phyloP scores from a whole-genome alignment of 108 stramenopile species.

The Seminavis robusta region DNA sequence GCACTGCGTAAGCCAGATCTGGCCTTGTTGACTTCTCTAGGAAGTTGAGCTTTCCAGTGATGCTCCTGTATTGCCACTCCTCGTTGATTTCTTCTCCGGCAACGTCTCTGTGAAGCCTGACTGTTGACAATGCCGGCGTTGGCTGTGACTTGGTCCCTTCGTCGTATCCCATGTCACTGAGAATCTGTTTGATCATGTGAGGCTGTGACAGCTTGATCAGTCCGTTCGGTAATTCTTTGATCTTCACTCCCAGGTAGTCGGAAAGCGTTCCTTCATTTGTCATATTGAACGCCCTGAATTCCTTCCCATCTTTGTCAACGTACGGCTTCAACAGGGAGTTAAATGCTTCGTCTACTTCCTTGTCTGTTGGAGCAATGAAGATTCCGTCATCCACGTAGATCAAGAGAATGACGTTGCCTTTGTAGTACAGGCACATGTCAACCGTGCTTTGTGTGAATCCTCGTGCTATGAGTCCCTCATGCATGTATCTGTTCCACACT shows the following conservation, averaged over 20 bases:
- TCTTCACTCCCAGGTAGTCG: slow-evolving; percentile 21
- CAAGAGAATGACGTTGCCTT: slow-evolving; percentile 27
- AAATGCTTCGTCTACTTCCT: slow-evolving; percentile 22
- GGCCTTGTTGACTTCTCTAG: slow-evolving; percentile 21
- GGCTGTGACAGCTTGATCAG: slow-evolving; percentile 11
- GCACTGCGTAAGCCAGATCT: slow-evolving; percentile 21
- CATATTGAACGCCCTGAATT: slow-evolving; percentile 1
- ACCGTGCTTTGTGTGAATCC: slow-evolving; percentile 33
- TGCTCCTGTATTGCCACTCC: slow-evolving; percentile 20
- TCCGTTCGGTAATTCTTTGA: slow-evolving; percentile 10
- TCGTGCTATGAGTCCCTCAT: slow-evolving; percentile 5
- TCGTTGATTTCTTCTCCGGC: not conserved
- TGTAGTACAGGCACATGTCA: slow-evolving; percentile 53
- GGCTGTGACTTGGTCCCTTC: not conserved
- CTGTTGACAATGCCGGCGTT: slow-evolving; percentile 5
- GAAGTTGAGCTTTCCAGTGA: slow-evolving; percentile 32
- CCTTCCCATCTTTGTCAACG: not conserved
- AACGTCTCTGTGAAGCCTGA: slow-evolving; percentile 1
- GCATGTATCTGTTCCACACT: slow-evolving; percentile 34
- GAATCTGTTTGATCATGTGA: slow-evolving; percentile 7
- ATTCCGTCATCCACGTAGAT: slow-evolving; percentile 50
- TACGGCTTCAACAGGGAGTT: too few species aligned
- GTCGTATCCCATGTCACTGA: too few species aligned
- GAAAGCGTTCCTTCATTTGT: slow-evolving; percentile 28
- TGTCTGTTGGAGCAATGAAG: slow-evolving; percentile 21